Evolutionary conservation across 306 rosid genomes (phyloP).

Genomic region (Adenanthera pavonina): DNA sequence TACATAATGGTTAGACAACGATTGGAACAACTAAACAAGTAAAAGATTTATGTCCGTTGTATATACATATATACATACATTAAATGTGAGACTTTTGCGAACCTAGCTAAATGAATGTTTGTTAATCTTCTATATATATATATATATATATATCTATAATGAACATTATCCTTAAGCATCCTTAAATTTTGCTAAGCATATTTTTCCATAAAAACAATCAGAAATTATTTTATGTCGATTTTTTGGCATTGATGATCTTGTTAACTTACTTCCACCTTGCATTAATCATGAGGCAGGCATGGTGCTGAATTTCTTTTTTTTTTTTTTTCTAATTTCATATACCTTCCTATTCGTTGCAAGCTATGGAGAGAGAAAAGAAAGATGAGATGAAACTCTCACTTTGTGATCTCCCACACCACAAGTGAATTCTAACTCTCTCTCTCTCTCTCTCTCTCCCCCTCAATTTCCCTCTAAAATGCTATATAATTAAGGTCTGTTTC

Average conservation of each 20-base stretch:
- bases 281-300: neutral
- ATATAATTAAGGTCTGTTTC: too few relatives aligned
- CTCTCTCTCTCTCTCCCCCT: too few relatives aligned
- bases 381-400: neutral
- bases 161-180: neutral
- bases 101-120: too few relatives aligned
- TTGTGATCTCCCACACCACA: too few relatives aligned
- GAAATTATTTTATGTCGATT: neutral
- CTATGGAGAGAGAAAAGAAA: neutral
- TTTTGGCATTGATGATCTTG: neutral
- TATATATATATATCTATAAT: too few relatives aligned
- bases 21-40: neutral
- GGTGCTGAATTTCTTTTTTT: neutral
- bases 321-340: neutral
- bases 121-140: too few relatives aligned
- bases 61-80: too few relatives aligned
- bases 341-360: neutral
- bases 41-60: neutral
- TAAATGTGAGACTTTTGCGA: too few relatives aligned
- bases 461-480: too few relatives aligned
- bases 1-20: neutral
- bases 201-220: neutral
- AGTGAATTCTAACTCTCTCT: too few relatives aligned
- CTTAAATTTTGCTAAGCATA: neutral
- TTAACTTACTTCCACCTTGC: neutral